These are phyloP conservation scores for Aspergillus sp. DNA, from an alignment of 2,329 filamentous ascomycete genomes.

Conservation along the genomic window DNA sequence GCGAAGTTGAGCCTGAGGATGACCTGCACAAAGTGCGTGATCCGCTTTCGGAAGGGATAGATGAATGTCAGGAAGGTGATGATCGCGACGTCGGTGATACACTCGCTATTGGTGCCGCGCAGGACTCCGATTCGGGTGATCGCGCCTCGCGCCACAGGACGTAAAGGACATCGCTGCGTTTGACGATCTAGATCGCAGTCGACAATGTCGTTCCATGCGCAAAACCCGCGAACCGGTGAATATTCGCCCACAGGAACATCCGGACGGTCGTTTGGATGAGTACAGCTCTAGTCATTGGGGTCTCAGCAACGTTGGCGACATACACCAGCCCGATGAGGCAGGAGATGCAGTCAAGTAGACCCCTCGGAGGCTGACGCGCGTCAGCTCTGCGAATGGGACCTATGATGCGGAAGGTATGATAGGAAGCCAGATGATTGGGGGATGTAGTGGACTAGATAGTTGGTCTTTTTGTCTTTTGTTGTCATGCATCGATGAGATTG, in stretches of 20 bases:
- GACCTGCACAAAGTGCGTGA: neutral
- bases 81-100: neutral
- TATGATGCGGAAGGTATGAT: neutral
- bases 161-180: neutral
- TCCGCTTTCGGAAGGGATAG: neutral
- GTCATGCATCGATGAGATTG: neutral
- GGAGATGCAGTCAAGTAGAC: neutral
- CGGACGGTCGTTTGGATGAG: neutral
- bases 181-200: neutral
- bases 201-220: neutral
- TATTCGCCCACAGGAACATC: neutral
- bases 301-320: neutral
- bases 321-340: neutral
- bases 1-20: neutral
- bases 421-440: neutral
- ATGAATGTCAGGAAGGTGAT: neutral
- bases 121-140: neutral
- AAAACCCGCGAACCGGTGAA: neutral
- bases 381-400: neutral
- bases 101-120: neutral
- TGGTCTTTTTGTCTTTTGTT: neutral
- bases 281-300: neutral
- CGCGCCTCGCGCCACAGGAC: neutral
- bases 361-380: neutral
- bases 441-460: neutral